Conservation (phyloP, 1,139 yeast species). For the Magnusiomyces clavatus region DNA sequence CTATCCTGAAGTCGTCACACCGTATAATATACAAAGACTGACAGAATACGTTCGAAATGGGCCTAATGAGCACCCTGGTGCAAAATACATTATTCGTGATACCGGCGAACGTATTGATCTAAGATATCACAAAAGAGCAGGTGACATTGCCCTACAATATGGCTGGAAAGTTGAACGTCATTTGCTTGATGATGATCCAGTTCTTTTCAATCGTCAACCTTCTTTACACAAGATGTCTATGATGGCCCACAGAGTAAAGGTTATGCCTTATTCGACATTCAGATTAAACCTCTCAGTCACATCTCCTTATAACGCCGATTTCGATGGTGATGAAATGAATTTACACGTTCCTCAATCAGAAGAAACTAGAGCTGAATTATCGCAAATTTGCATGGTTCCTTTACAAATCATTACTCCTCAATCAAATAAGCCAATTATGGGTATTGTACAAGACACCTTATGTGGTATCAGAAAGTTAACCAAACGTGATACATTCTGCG, state of each 20-base stretch:
- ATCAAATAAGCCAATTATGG: conserved; percentile 98
- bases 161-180: conserved; percentile 99
- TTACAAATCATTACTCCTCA: conserved; percentile 97
- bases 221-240: conserved; percentile 98
- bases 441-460: conserved; percentile 96
- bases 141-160: conserved; percentile 93
- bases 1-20: conserved; percentile 96
- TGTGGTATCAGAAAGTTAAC: conserved; percentile 98
- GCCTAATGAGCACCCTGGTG: conserved; percentile 99
- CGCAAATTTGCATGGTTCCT: conserved; percentile 94
- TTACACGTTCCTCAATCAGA: conserved; percentile 98
- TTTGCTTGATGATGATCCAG: conserved; percentile 95
- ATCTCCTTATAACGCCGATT: conserved; percentile 98
- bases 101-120: conserved; percentile 98
- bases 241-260: conserved; percentile 99
- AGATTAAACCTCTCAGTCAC: conserved; percentile 94
- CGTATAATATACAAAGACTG: conserved; percentile 86
- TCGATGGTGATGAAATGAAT: conserved; percentile 99
- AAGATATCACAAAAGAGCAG: conserved; percentile 95
- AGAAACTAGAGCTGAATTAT: conserved; percentile 93
- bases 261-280: conserved; percentile 98
- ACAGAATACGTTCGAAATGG: conserved; percentile 95
- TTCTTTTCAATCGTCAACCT: conserved; percentile 97
- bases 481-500: conserved; percentile 78
- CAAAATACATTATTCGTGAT: conserved; percentile 94